phyloP scores from a whole-genome alignment of 768 basidiomycete genomes.

The Melanogaster broomeanus region DNA sequence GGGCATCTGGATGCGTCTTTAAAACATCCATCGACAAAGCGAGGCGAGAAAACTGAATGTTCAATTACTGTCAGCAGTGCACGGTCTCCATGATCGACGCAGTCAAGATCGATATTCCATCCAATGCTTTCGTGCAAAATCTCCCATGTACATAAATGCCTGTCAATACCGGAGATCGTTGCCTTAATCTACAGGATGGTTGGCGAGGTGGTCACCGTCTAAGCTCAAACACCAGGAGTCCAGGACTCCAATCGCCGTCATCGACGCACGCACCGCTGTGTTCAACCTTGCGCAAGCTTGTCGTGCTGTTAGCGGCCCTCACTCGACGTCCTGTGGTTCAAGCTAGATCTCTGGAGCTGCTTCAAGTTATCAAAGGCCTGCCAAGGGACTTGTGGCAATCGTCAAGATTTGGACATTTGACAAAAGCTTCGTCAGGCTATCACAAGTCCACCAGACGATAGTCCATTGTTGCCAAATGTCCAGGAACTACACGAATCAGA shows the following conservation, averaged over 20 bases:
- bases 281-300: neutral
- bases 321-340: constrained; percentile 1
- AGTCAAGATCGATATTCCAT: too few species aligned
- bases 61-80: neutral
- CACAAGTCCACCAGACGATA: neutral
- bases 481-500: neutral
- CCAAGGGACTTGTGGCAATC: constrained; percentile 3
- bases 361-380: constrained; percentile 4
- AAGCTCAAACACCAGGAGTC: neutral
- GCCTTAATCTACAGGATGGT: neutral
- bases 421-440: neutral
- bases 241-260: neutral
- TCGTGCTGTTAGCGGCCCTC: constrained; percentile 1
- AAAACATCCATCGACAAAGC: neutral
- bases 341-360: neutral
- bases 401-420: neutral
- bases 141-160: neutral
- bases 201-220: neutral
- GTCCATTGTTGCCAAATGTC: neutral
- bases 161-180: neutral
- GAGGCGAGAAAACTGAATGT: too few species aligned
- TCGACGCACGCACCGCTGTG: neutral
- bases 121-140: too few species aligned
- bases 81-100: too few species aligned
- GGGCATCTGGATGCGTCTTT: neutral